These are phyloP conservation scores for Chlorella sp. DNA, from an alignment of 139 green algal species.

Conservation along the genomic window DNA sequence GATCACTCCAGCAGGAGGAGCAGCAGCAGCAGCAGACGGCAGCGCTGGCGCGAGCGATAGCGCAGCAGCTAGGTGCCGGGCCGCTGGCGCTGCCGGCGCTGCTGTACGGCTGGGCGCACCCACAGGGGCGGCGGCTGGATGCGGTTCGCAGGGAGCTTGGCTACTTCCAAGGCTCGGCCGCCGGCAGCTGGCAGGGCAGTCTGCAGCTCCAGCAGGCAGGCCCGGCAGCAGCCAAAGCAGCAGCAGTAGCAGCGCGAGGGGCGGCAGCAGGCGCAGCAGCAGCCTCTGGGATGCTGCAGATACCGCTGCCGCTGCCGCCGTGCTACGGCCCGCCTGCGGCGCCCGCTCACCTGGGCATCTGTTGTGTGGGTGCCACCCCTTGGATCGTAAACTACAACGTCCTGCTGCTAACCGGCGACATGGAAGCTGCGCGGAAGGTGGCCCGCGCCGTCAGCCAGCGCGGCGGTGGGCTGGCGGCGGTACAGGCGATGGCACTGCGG, in stretches of 20 bases:
- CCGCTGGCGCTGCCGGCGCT: constrained; percentile 61
- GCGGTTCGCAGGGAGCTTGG: constrained; percentile 62
- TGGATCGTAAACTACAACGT: constrained; percentile 91
- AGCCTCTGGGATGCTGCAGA: background rate
- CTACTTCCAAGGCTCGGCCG: constrained; percentile 44
- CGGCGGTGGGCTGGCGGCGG: constrained; percentile 71
- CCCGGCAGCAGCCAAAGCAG: background rate
- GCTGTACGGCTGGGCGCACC: constrained; percentile 71
- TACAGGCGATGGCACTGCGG: constrained; percentile 82
- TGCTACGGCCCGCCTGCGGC: constrained; percentile 41
- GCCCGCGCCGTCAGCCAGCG: constrained; percentile 67
- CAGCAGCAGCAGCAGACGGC: constrained; percentile 10
- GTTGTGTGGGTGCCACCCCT: constrained; percentile 66
- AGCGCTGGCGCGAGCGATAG: constrained; percentile 37
- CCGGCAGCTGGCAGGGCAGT: background rate
- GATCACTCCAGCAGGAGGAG: background rate
- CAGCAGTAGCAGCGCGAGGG: background rate
- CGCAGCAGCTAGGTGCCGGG: constrained; percentile 12
- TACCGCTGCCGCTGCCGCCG: constrained; percentile 24
- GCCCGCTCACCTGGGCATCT: constrained; percentile 51
- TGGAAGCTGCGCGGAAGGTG: constrained; percentile 52
- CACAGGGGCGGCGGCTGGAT: constrained; percentile 49
- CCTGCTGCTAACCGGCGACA: constrained; percentile 52
- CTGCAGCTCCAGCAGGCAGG: background rate
- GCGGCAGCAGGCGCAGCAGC: background rate